phyloP scores from a whole-genome alignment of 2,329 filamentous ascomycete genomes.

The Diplodia scrobiculata region DNA sequence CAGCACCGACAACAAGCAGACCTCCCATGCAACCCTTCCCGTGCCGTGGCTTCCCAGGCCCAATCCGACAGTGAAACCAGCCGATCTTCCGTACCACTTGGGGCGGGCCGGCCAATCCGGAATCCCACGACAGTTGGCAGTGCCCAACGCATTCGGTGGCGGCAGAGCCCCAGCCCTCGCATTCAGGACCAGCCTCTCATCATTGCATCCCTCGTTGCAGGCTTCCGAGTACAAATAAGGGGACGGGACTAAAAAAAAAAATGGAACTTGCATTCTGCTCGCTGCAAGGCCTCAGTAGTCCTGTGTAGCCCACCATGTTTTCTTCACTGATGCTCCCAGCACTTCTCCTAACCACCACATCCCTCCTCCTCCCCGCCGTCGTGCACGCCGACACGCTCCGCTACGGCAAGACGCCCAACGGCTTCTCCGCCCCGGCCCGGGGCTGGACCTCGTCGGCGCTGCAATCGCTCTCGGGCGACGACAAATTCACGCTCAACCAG shows the following conservation, averaged over 20 bases:
- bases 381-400: not conserved
- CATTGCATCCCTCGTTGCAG: not conserved
- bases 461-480: conserved; percentile 32
- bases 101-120: conserved; percentile 10
- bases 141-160: not conserved
- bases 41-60: not conserved
- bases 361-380: not conserved
- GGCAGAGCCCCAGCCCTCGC: not conserved
- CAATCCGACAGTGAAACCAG: not conserved
- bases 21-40: not conserved
- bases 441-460: conserved; percentile 38
- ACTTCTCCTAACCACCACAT: not conserved
- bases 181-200: conserved; percentile 1
- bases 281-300: not conserved
- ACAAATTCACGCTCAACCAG: conserved; percentile 33
- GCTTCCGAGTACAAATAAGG: not conserved
- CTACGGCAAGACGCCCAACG: conserved; percentile 32
- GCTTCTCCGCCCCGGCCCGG: conserved; percentile 31
- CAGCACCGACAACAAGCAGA: not conserved
- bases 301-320: not conserved
- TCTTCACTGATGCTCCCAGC: not conserved
- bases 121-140: conserved; percentile 1
- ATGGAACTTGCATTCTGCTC: not conserved
- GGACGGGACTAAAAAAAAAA: not conserved
- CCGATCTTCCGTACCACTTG: not conserved